Base-by-base conservation (phyloP, 225 moss, liverwort and hornwort genomes). In the Marchantia polymorpha region DNA sequence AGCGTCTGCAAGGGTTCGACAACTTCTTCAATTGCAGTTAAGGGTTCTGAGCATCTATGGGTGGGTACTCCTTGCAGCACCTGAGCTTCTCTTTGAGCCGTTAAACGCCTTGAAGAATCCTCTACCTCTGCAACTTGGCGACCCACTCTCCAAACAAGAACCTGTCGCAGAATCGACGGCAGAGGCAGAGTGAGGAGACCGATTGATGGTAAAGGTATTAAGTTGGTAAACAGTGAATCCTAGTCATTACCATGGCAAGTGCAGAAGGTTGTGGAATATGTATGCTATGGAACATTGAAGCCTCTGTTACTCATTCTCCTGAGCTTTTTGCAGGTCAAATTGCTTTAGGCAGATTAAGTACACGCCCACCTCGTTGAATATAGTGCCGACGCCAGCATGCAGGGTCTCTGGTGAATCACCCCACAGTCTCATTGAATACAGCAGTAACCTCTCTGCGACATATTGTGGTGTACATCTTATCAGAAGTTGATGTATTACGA, bases 351-450 rank as follows among this genome's bases (percentile, higher is more conserved):
- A 26, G 23, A 7, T 29, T 3, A 64, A 17, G 51, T 56, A 29
- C 23, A 26, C 53, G 15, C 83, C 55, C 52, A 96, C 96, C 94
- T 94, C 92, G 78, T 97, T 94, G 83, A 94, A 97, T 79, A 94
- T 90, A 59, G 94, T 97, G 77, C 97, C 97, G 47, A 93, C 91
- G 80, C 84, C 97, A 76, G 88, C 92, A 80, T 83, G 90, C 55
- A 97, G 87, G 51, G 86, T 83, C 64, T 84, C 81, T 19, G 92
- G 26, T 26, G 91, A 90, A 77, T 85, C 87, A n/a, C 97, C 97
- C 94, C 91, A 97, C 70, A 97, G 88, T 80, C 94, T 88, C 86
- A 97, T 91, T 48, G 94, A 94, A 79, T 97, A 97, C 79, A 97
- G 83, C 80, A 97, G 90, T 82, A 93, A 94, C 83, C 89, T 89